These are phyloP conservation scores for Plasmodium gonderi DNA, from an alignment of 169 alveolate species.

Conservation along the genomic window DNA sequence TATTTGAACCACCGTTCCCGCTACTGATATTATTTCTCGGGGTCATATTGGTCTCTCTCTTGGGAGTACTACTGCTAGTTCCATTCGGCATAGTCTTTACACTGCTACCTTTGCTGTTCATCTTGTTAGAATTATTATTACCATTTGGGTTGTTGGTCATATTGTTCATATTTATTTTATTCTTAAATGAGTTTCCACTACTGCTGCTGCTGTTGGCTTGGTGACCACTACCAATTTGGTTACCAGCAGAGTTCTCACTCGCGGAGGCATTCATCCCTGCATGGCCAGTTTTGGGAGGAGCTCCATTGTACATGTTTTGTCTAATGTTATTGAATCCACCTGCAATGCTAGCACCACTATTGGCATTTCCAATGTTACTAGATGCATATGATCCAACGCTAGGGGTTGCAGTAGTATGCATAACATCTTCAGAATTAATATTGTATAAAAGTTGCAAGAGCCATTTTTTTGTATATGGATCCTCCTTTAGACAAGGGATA, in stretches of 20 bases:
- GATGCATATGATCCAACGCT: neutral
- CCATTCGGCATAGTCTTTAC: neutral
- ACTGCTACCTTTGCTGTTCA: neutral
- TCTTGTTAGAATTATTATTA: neutral
- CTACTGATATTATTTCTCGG: neutral
- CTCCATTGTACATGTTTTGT: too few relatives aligned
- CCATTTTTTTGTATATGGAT: conserved; percentile 86
- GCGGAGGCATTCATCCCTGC: neutral
- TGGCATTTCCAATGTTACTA: neutral
- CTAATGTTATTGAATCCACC: too few relatives aligned
- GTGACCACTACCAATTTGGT: neutral
- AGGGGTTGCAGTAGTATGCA: neutral
- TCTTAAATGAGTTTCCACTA: conserved; percentile 6
- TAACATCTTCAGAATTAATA: conserved; percentile 68
- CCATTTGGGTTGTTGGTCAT: neutral
- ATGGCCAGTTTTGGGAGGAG: neutral
- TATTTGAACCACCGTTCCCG: neutral
- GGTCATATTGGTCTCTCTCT: neutral
- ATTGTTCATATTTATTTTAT: neutral
- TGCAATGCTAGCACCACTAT: too few relatives aligned
- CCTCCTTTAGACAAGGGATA: conserved; percentile 86
- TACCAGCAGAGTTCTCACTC: neutral
- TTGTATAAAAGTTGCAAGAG: conserved; percentile 81
- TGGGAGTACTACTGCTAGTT: neutral
- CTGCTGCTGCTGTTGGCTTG: neutral